These are phyloP conservation scores for Saturnispora diversa DNA, from an alignment of 805 yeast genomes.

Conservation along the genomic window DNA sequence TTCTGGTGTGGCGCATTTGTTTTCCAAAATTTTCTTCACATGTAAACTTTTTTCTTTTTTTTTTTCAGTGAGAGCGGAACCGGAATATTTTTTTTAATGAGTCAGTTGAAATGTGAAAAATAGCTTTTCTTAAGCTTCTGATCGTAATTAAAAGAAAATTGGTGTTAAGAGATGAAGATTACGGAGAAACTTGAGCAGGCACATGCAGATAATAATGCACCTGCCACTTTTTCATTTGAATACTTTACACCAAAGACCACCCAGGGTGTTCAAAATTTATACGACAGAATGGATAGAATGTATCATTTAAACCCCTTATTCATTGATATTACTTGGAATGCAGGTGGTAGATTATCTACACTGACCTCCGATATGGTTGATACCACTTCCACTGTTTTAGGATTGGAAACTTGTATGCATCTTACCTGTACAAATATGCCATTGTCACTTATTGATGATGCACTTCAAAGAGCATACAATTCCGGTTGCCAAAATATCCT, in stretches of 20 bases:
- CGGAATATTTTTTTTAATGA: conserved; percentile 5
- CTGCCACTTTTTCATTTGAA: conserved; percentile 87
- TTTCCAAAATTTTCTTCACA: not conserved
- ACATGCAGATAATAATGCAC: conserved; percentile 26
- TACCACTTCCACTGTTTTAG: conserved; percentile 82
- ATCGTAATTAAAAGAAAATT: no score
- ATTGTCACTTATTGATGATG: conserved; percentile 67
- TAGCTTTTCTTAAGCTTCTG: not conserved
- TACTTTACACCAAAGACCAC: conserved; percentile 96
- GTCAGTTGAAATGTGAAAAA: not conserved
- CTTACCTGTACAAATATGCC: conserved; percentile 96
- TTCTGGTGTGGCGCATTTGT: not conserved
- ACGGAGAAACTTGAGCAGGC: conserved; percentile 38
- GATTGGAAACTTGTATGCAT: conserved; percentile 96
- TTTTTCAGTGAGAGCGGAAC: not conserved
- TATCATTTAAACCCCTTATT: conserved; percentile 84
- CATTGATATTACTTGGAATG: conserved; percentile 97
- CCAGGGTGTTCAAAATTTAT: conserved; percentile 92
- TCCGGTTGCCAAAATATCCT: conserved; percentile 94
- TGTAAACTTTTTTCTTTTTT: not conserved
- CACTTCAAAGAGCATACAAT: conserved; percentile 73
- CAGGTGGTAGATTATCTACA: conserved; percentile 83
- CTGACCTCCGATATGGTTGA: conserved; percentile 88
- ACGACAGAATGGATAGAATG: conserved; percentile 98
- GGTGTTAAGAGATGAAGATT: conserved; percentile 32